phyloP scores from a whole-genome alignment of 345 rosid species.

The Crucihimalaya himalaica region DNA sequence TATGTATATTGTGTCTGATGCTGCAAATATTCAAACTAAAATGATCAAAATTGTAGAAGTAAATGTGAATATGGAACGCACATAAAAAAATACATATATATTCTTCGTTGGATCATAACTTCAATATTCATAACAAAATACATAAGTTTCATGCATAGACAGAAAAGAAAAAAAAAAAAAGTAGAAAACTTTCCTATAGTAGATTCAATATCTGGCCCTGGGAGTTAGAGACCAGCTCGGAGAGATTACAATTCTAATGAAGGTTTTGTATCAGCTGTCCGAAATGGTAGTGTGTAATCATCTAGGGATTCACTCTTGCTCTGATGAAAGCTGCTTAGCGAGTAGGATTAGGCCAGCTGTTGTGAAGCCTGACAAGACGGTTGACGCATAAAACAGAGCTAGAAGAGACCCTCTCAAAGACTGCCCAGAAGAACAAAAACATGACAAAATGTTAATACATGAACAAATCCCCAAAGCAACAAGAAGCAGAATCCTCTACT shows the following conservation, averaged over 20 bases:
- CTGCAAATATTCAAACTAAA: too few relatives aligned
- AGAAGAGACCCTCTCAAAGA: slow-evolving; percentile 81
- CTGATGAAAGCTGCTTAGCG: slow-evolving; percentile 60
- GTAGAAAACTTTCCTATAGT: neutral
- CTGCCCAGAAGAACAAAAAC: slow-evolving; percentile 46
- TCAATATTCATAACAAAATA: neutral
- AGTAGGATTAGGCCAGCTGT: slow-evolving; percentile 64
- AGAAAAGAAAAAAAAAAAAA: neutral
- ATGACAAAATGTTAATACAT: slow-evolving; percentile 2
- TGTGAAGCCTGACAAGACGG: slow-evolving; percentile 65
- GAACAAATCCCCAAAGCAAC: neutral
- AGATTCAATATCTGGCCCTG: neutral
- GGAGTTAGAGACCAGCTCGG: neutral
- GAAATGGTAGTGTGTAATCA: neutral
- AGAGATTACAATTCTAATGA: neutral
- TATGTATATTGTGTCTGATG: too few relatives aligned
- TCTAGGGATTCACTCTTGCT: slow-evolving; percentile 49
- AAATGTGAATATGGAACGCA: too few relatives aligned
- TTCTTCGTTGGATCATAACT: too few relatives aligned
- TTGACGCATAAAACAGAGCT: slow-evolving; percentile 56
- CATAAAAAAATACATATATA: too few relatives aligned
- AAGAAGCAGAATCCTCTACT: neutral
- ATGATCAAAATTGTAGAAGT: too few relatives aligned
- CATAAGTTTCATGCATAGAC: neutral
- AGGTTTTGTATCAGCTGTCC: neutral